Evolutionary conservation across 257 asterid genomes (phyloP), one percentile per base, ranked within the genome.

Genomic region (Voacanga thouarsii): DNA sequence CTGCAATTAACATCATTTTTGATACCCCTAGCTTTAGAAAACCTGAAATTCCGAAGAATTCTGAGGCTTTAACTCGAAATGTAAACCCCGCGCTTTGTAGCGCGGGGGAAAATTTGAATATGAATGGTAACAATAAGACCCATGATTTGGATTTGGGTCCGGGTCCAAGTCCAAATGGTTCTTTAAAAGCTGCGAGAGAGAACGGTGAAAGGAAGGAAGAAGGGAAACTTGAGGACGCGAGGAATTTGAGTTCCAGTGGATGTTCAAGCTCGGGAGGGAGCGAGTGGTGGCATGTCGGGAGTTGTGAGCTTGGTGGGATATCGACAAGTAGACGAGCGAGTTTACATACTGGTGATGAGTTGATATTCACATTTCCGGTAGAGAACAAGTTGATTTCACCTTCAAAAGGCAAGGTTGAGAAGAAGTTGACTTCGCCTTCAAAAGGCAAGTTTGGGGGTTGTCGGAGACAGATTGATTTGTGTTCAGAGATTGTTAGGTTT

Each of bases 271-370:
- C 84, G 56, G 64, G 86, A 84, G 93, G 91, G 81, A 82, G 84
- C 56, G 91, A 91, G 77, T 95, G 99, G 99, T 93, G 98, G 98
- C 85, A 84, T 79, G 97, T 95, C 79, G 94, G 94, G 61, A 78
- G 83, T 78, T 71, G 82, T 60, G 98, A 93, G 85, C 86, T 95
- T 10, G 76, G 91, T 1, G 99, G 97, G 71, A 73, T 95, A 78
- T 95, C 99, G 5, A 95, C 99, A 15, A 89, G 97, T 83, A 95
- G 93, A 89, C 97, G 97, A 67, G 87, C 96, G 86, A 81, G 79
- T 67, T 82, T 95, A 90, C 89, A 83, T 68, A 69, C 85, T 14
- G 97, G 96, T 28, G 98, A 95, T 49, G 91, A 86, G 83, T 94
- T 93, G 74, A 76, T 78, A 71, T 93, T 95, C 71, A 82, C 87